Percentiles rank a stretch among this genome's conserved stretches.
Conservation (phyloP, 2,329 filamentous ascomycete genomes). For the Grosmannia huntii region DNA sequence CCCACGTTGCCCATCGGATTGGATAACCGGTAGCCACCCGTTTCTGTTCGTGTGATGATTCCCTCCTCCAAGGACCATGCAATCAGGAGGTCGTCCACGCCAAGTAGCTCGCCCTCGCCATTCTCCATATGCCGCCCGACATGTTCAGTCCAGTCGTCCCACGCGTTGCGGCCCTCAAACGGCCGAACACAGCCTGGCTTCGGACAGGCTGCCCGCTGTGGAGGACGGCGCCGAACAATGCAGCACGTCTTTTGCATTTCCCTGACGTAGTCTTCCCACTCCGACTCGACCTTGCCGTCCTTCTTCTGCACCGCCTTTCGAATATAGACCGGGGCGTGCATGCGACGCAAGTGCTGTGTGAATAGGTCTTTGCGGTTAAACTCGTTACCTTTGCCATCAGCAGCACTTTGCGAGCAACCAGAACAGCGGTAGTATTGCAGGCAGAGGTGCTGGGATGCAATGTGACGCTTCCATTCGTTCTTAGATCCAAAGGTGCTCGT, state of each 20-base stretch:
- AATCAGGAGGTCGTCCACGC: slow-evolving; percentile 43
- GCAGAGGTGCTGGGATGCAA: slow-evolving; percentile 77
- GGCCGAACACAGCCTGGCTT: slow-evolving; percentile 55
- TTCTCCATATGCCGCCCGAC: slow-evolving; percentile 82
- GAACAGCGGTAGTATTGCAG: slow-evolving; percentile 53
- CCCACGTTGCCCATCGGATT: slow-evolving; percentile 24
- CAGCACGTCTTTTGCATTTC: slow-evolving; percentile 65
- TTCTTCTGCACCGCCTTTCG: slow-evolving; percentile 43
- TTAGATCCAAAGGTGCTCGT: slow-evolving; percentile 76
- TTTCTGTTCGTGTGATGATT: slow-evolving; percentile 46
- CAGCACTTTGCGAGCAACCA: slow-evolving; percentile 39
- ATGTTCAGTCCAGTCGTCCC: slow-evolving; percentile 90
- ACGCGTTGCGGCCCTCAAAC: slow-evolving; percentile 62
- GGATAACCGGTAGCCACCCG: slow-evolving; percentile 44
- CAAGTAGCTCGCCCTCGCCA: slow-evolving; percentile 43
- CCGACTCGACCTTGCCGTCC: slow-evolving; percentile 44
- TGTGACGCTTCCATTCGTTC: slow-evolving; percentile 96
- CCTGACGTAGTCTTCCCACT: slow-evolving; percentile 54
- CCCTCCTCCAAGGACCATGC: slow-evolving; percentile 51
- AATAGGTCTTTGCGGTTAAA: slow-evolving; percentile 97
- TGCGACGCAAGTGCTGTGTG: slow-evolving; percentile 83
- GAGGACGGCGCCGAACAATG: slow-evolving; percentile 53
- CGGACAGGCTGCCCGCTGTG: slow-evolving; percentile 57
- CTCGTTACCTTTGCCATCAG: slow-evolving; percentile 48
- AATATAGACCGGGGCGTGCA: slow-evolving; percentile 67